Conservation (phyloP, 257 asterid species). For the Henckelia pumila region DNA sequence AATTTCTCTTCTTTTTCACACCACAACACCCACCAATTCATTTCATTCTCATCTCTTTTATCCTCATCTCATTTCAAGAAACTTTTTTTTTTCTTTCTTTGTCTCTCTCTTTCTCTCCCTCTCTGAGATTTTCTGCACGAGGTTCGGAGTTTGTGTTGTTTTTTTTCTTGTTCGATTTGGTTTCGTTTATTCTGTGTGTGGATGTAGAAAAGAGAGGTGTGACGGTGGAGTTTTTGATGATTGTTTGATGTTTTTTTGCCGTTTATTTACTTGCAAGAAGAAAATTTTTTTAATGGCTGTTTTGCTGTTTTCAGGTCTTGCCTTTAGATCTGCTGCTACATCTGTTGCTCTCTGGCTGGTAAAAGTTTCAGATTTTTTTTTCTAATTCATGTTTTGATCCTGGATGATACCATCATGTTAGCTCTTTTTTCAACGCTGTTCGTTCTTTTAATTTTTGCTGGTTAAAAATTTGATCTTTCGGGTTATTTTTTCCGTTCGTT, state of each 20-base stretch:
- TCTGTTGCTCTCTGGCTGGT: slow-evolving; percentile 55
- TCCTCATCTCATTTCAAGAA: slow-evolving; percentile 26
- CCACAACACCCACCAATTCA: slow-evolving; percentile 43
- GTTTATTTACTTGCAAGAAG: slow-evolving; percentile 19
- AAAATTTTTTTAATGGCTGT: slow-evolving; percentile 23
- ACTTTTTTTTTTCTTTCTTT: slow-evolving; percentile 14
- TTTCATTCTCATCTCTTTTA: slow-evolving; percentile 29
- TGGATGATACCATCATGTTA: slow-evolving; percentile 14
- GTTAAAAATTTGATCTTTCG: slow-evolving; percentile 25
- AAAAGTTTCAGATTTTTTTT: slow-evolving; percentile 25
- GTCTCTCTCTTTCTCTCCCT: slow-evolving; percentile 30
- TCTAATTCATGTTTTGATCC: slow-evolving; percentile 22
- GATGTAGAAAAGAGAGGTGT: slow-evolving; percentile 30
- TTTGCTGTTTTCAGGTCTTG: slow-evolving; percentile 55
- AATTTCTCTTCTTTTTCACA: slow-evolving; percentile 31
- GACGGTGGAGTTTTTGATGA: slow-evolving; percentile 18
- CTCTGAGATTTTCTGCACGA: slow-evolving; percentile 19
- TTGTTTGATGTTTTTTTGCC: slow-evolving; percentile 21
- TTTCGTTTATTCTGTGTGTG: slow-evolving; percentile 16
- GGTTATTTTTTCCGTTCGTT: slow-evolving; percentile 2
- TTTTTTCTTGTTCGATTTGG: slow-evolving; percentile 25
- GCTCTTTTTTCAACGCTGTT: background rate
- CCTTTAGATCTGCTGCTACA: slow-evolving; percentile 52
- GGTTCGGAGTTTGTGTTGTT: slow-evolving; percentile 22
- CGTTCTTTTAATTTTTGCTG: background rate